phyloP scores from a whole-genome alignment of 805 yeast species.

The Sporopachydermia lactativora region DNA sequence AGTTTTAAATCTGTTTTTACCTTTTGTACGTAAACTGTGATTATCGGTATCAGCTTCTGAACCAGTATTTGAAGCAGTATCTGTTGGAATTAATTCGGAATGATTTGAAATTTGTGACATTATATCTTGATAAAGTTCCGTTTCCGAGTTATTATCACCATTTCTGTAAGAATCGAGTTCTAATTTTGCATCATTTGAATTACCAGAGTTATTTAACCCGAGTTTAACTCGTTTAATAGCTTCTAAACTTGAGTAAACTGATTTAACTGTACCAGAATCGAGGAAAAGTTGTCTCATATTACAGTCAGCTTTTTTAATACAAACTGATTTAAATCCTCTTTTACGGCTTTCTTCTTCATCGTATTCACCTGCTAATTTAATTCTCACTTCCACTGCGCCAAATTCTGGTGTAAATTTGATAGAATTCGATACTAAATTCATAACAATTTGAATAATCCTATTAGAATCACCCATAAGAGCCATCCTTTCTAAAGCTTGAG shows the following conservation, averaged over 20 bases:
- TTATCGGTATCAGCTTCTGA: background rate
- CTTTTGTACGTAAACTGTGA: background rate
- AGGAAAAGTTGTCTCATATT: too few relatives aligned
- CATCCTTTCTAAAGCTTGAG: slow-evolving; percentile 45
- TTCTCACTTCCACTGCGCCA: slow-evolving; percentile 58
- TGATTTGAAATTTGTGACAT: background rate
- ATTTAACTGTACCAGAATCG: slow-evolving; percentile 6
- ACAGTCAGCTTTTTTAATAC: slow-evolving; percentile 24
- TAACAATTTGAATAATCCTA: slow-evolving; percentile 79
- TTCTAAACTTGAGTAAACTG: slow-evolving; percentile 1
- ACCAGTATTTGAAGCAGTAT: background rate
- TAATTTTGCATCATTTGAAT: background rate
- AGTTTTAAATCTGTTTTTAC: slow-evolving; percentile 2
- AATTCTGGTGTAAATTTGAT: slow-evolving; percentile 86
- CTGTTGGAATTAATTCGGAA: background rate
- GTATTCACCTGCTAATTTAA: slow-evolving; percentile 56
- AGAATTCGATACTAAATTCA: slow-evolving; percentile 85
- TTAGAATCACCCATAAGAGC: slow-evolving; percentile 79
- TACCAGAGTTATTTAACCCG: background rate
- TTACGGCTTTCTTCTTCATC: slow-evolving; percentile 36
- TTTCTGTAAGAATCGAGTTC: background rate
- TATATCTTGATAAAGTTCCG: background rate
- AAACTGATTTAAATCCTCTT: slow-evolving; percentile 31
- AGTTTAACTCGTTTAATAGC: slow-evolving; percentile 3
- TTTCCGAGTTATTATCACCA: background rate